Evolutionary conservation across 2,329 filamentous ascomycete species (phyloP), one percentile per base, ranked within the genome.

Genomic region (Aspergillus vadensis): DNA sequence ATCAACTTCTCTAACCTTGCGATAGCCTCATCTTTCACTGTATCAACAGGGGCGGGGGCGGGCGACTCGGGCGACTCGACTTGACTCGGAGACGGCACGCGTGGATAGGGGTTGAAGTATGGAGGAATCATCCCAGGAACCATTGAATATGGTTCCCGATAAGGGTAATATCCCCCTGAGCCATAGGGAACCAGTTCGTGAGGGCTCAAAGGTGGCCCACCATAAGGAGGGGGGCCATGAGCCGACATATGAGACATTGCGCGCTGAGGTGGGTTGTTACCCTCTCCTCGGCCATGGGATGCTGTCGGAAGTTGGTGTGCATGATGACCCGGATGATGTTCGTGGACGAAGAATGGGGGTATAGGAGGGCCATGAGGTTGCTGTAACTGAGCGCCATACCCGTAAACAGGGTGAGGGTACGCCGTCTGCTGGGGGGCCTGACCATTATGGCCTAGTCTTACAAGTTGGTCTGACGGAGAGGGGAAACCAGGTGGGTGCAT

Each of bases 1-100:
- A 83, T 80, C 60, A 91, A 74, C 66, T 89, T 83, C 63, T 85
- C 82, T 63, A 88, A 83, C 59, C 88, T 82, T n/a, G 80, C 79
- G 63, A 88, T 86, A 58, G 89, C 81, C 61, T 83, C 81, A 49
- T 80, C 79, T 61, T 81, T 80, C 5, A 75, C 84, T 1, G 83
- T 81, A 56, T 89, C 84, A 30, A 76, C 73, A 8, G 77, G 72
- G 4, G 77, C 71, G 6, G 68, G 66, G 7, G 65, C 67, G 39
- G 74, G 66, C 4, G 70, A 61, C 38, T 63, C 64, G 53, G 67
- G 70, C 50, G 66, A 63, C 58, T 73, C 69, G n/a, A 67, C 60
- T 48, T 69, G 69, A 15, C 64, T 66, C 47, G 76, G 73, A 21
- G 76, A 72, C 12, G 74, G 72, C 25, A 72, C 68, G 50, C 71